These are phyloP conservation scores for Yarrowia sp. DNA, from an alignment of 805 yeast species.

Conservation along the genomic window DNA sequence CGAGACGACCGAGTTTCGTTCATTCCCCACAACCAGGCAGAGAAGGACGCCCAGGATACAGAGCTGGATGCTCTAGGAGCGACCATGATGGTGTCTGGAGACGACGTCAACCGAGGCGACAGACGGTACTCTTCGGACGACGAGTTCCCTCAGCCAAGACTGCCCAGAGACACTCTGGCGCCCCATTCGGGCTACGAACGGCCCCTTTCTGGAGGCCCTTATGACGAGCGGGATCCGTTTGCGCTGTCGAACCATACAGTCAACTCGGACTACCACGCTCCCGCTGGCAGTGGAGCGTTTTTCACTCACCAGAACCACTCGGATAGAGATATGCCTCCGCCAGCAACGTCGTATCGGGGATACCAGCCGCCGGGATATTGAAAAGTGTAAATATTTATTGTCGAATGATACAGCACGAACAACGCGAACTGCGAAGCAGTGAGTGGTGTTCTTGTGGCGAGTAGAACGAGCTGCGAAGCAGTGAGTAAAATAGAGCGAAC, in stretches of 20 bases:
- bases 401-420: too few species aligned
- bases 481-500: too few species aligned
- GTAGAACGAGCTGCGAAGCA: background rate
- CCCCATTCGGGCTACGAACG: slow-evolving; percentile 23
- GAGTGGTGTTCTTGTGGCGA: background rate
- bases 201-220: slow-evolving; percentile 18
- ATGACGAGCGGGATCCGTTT: slow-evolving; percentile 26
- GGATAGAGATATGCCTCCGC: slow-evolving; percentile 17
- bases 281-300: slow-evolving; percentile 32
- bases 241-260: slow-evolving; percentile 26
- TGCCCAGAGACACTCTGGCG: slow-evolving; percentile 29
- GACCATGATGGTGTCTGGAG: slow-evolving; percentile 40
- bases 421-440: background rate
- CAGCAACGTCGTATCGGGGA: slow-evolving; percentile 32
- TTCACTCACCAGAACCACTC: slow-evolving; percentile 13
- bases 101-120: slow-evolving; percentile 7
- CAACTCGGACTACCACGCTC: slow-evolving; percentile 17
- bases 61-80: slow-evolving; percentile 80
- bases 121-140: slow-evolving; percentile 34
- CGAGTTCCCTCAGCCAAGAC: slow-evolving; percentile 33
- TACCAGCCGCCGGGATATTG: slow-evolving; percentile 38
- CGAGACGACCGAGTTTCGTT: slow-evolving; percentile 97
- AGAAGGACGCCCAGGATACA: slow-evolving; percentile 51
- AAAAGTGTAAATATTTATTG: slow-evolving; percentile 25
- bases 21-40: slow-evolving; percentile 54